Evolutionary conservation across 768 basidiomycete species (phyloP).

Genomic region (Boletus reticulatus): DNA sequence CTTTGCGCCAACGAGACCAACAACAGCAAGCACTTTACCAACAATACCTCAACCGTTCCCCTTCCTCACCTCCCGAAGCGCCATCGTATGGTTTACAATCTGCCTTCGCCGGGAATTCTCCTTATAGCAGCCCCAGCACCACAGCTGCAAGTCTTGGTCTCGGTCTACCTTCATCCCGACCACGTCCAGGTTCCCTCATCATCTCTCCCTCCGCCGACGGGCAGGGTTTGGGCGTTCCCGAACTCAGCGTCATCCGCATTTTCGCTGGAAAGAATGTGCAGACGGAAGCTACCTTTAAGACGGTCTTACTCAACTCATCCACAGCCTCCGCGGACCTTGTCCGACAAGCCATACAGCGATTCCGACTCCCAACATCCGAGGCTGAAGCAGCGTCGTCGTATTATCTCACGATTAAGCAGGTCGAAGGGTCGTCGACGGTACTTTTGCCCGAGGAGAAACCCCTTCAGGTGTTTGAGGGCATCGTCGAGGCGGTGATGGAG

Average conservation of each 20-base stretch:
- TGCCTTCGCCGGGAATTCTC: slow-evolving; percentile 51
- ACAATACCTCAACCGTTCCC: slow-evolving; percentile 86
- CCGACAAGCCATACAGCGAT: slow-evolving; percentile 91
- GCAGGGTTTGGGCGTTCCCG: slow-evolving; percentile 63
- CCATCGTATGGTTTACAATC: slow-evolving; percentile 77
- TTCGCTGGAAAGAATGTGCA: slow-evolving; percentile 91
- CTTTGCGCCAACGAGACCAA: slow-evolving; percentile 83
- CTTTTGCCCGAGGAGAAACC: slow-evolving; percentile 75
- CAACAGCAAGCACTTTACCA: slow-evolving; percentile 86
- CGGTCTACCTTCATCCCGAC: slow-evolving; percentile 51
- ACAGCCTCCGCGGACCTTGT: slow-evolving; percentile 86
- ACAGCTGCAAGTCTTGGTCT: slow-evolving; percentile 43
- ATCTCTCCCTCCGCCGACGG: slow-evolving; percentile 61
- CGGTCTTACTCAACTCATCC: slow-evolving; percentile 84
- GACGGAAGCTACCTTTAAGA: slow-evolving; percentile 98
- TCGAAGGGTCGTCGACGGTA: slow-evolving; percentile 81
- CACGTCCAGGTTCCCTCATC: slow-evolving; percentile 76
- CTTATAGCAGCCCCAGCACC: slow-evolving; percentile 39
- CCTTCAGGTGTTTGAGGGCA: slow-evolving; percentile 83
- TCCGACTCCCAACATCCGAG: slow-evolving; percentile 68
- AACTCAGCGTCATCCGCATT: slow-evolving; percentile 92
- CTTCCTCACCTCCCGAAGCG: slow-evolving; percentile 72
- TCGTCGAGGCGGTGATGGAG: slow-evolving; percentile 78
- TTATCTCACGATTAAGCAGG: slow-evolving; percentile 90
- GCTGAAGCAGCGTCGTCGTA: slow-evolving; percentile 60